Evolutionary conservation across 495 filamentous ascomycete species (phyloP).

Genomic region (Penicillium argentinense): DNA sequence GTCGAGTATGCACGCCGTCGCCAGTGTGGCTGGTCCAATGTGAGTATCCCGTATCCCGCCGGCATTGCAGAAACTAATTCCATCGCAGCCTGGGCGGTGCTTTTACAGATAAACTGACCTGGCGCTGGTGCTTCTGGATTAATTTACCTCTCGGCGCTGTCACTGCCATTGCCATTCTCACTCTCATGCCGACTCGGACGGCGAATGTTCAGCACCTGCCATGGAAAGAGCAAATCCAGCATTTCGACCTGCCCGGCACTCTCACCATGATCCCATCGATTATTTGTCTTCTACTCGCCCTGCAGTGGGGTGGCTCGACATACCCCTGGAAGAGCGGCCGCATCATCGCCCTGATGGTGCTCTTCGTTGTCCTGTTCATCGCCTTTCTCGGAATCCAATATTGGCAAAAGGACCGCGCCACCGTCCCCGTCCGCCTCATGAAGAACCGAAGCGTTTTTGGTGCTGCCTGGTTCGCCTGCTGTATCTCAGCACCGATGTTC

Average conservation of each 20-base stretch:
- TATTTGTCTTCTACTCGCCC: conserved; percentile 35
- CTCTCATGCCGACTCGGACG: conserved; percentile 33
- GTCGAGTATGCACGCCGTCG: conserved; percentile 68
- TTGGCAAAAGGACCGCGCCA: conserved; percentile 19
- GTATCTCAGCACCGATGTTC: conserved; percentile 47
- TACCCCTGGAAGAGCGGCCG: conserved; percentile 32
- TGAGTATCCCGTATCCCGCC: too few species aligned
- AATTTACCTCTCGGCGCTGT: conserved; percentile 64
- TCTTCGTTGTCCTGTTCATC: conserved; percentile 25
- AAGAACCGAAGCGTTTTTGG: conserved; percentile 57
- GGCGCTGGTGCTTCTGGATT: conserved; percentile 85
- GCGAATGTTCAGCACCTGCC: conserved; percentile 8
- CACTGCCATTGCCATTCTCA: conserved; percentile 49
- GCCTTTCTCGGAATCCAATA: conserved; percentile 17
- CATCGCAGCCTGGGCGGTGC: conserved; percentile 54
- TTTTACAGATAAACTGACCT: conserved; percentile 57
- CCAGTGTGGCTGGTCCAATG: conserved; percentile 66
- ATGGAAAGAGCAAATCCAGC: conserved; percentile 18
- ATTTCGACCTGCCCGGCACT: conserved; percentile 32
- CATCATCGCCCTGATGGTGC: conserved; percentile 33
- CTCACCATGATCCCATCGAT: conserved; percentile 30
- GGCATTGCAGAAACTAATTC: too few species aligned
- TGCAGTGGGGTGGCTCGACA: conserved; percentile 42
- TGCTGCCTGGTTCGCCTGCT: conserved; percentile 46
- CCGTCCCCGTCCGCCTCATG: conserved; percentile 37